These are phyloP conservation scores for Lactarius evosmus DNA, from an alignment of 768 basidiomycete genomes.

Conservation along the genomic window DNA sequence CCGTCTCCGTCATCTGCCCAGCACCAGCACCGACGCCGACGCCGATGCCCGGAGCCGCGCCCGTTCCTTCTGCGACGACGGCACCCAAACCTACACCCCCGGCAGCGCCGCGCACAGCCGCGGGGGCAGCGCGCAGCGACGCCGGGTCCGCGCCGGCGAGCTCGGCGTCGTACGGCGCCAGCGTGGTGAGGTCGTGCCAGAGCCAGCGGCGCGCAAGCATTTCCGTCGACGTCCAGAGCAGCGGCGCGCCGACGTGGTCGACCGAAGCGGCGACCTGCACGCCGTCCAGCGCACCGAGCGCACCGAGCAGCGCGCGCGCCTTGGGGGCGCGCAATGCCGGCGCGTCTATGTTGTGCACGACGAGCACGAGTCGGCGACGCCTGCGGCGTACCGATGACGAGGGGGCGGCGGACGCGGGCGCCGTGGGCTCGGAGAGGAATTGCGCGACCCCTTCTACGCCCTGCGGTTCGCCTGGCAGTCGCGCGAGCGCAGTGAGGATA, in stretches of 20 bases:
- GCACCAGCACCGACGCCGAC: conserved; percentile 34
- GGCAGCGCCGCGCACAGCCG: conserved; percentile 19
- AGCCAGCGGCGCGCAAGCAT: conserved; percentile 56
- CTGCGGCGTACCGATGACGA: neutral
- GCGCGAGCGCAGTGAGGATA: conserved; percentile 30
- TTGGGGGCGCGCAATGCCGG: conserved; percentile 62
- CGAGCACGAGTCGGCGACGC: conserved; percentile 57
- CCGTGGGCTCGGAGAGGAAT: conserved; percentile 46
- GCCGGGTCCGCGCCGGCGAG: conserved; percentile 63
- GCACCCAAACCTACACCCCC: conserved; percentile 35
- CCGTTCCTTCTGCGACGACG: neutral
- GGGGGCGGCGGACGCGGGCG: conserved; percentile 1
- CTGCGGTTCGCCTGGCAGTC: conserved; percentile 39
- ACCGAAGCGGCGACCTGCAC: conserved; percentile 84
- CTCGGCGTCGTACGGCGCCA: conserved; percentile 77
- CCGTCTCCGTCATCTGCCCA: conserved; percentile 65
- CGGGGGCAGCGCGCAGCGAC: conserved; percentile 48
- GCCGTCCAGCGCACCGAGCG: conserved; percentile 67
- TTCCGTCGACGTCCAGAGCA: conserved; percentile 78
- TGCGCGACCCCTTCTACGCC: conserved; percentile 63
- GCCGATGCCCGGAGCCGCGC: conserved; percentile 35
- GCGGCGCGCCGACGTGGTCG: conserved; percentile 81
- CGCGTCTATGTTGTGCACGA: conserved; percentile 89
- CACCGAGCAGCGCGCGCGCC: conserved; percentile 61
- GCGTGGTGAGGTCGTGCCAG: conserved; percentile 90